These are phyloP conservation scores for Ceratocystis huliohia DNA, from an alignment of 2,329 filamentous ascomycete species.

Conservation along the genomic window DNA sequence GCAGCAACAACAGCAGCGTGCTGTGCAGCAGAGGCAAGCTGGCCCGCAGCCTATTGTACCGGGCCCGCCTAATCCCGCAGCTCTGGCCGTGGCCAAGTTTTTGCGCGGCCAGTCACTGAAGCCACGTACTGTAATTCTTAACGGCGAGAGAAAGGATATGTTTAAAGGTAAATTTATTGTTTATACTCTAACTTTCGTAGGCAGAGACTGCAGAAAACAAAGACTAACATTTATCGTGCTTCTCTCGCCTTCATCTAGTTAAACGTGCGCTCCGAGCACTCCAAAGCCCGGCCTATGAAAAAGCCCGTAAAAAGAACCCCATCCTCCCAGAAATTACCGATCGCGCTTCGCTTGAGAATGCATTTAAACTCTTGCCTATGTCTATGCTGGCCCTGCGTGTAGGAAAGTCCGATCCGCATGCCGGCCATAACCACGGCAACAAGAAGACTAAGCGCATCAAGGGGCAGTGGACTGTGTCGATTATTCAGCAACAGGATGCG, in stretches of 20 bases:
- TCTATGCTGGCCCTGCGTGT: conserved; percentile 90
- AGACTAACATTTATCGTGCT: conserved; percentile 5
- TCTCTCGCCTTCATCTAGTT: conserved; percentile 42
- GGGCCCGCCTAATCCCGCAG: conserved; percentile 76
- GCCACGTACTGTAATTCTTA: conserved; percentile 77
- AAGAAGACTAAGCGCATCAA: conserved; percentile 83
- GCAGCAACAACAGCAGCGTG: conserved; percentile 24
- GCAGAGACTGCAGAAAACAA: not conserved
- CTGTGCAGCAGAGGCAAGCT: conserved; percentile 30
- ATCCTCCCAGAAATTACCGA: conserved; percentile 79
- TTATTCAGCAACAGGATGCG: conserved; percentile 91
- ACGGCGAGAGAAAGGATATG: conserved; percentile 96
- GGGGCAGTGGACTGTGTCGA: conserved; percentile 88
- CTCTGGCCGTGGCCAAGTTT: conserved; percentile 80
- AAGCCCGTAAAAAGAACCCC: conserved; percentile 79
- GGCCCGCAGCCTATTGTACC: conserved; percentile 53
- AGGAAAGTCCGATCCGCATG: conserved; percentile 58
- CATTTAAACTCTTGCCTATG: conserved; percentile 87
- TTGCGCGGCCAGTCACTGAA: conserved; percentile 75
- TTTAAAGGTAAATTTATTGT: conserved; percentile 57
- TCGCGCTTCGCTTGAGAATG: conserved; percentile 77
- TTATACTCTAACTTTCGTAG: not conserved
- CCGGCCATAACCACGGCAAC: conserved; percentile 50
- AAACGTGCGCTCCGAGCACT: conserved; percentile 90
- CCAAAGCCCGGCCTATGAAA: conserved; percentile 77